A percentile compares a stretch with the other conserved stretches of the same genome.
phyloP scores from a whole-genome alignment of 257 asterid species.

The Datura wrightii region DNA sequence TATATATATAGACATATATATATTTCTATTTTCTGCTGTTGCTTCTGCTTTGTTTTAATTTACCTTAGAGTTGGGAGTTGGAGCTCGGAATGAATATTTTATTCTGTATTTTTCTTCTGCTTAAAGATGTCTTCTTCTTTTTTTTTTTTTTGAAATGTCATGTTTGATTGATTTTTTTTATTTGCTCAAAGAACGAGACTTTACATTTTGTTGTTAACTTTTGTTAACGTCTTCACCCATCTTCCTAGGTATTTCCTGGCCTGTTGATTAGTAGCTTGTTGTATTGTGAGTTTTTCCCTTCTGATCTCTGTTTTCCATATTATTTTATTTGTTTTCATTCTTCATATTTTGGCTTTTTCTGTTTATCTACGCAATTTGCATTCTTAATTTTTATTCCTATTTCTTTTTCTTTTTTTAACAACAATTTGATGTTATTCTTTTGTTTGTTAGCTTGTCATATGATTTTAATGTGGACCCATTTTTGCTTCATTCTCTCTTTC shows the following conservation, averaged over 20 bases:
- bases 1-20: not conserved
- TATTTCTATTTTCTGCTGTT: too few relatives aligned
- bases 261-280: not conserved
- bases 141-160: not conserved
- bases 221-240: not conserved
- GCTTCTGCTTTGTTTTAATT: not conserved
- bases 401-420: not conserved
- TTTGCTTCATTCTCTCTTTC: not conserved
- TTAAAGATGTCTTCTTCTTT: not conserved
- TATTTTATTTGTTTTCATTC: not conserved
- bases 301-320: not conserved
- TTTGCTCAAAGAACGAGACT: slow-evolving; percentile 13
- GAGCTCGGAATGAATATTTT: not conserved
- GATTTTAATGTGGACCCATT: slow-evolving; percentile 34
- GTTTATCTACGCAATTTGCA: not conserved
- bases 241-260: slow-evolving; percentile 16
- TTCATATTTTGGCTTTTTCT: not conserved
- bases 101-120: not conserved
- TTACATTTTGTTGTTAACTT: not conserved
- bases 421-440: slow-evolving; percentile 28
- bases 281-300: not conserved
- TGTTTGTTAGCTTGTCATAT: not conserved
- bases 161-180: not conserved
- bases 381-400: slow-evolving; percentile 11
- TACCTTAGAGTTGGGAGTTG: not conserved